Evolutionary conservation across 305 asterid genomes (phyloP).

Genomic region (Fraxinus greggii): DNA sequence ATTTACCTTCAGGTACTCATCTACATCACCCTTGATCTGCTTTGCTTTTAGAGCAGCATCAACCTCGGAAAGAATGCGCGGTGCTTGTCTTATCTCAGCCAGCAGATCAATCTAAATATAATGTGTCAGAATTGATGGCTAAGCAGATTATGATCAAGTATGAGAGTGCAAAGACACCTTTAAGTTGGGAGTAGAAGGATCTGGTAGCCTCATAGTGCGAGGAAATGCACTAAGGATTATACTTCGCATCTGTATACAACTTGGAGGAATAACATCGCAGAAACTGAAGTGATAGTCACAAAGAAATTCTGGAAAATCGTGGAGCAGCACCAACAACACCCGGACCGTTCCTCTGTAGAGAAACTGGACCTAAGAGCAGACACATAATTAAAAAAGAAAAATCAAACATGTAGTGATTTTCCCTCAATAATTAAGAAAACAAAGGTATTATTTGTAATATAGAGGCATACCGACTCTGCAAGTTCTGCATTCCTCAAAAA

Average conservation of each 20-base stretch:
- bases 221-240: constrained; percentile 97
- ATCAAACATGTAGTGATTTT: background rate
- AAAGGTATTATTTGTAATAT: background rate
- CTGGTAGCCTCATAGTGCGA: constrained; percentile 96
- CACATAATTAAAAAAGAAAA: constrained; percentile 11
- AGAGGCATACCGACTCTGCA: constrained; percentile 74
- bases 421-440: constrained; percentile 6
- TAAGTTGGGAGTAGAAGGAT: constrained; percentile 93
- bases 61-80: constrained; percentile 91
- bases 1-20: constrained; percentile 90
- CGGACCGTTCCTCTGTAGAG: constrained; percentile 94
- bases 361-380: constrained; percentile 57
- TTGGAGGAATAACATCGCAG: constrained; percentile 98
- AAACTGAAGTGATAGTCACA: constrained; percentile 99
- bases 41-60: constrained; percentile 90
- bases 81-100: constrained; percentile 78
- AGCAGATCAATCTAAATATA: constrained; percentile 81
- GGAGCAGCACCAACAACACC: constrained; percentile 94
- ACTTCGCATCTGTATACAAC: constrained; percentile 97
- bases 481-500: constrained; percentile 92
- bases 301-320: constrained; percentile 97
- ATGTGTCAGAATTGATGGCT: constrained; percentile 8
- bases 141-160: background rate
- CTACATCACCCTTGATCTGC: constrained; percentile 85
- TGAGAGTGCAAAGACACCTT: constrained; percentile 45